Percentiles rank a stretch among this genome's conserved stretches.
phyloP scores from a whole-genome alignment of 1,139 yeast species.

The Candida sanyaensis region DNA sequence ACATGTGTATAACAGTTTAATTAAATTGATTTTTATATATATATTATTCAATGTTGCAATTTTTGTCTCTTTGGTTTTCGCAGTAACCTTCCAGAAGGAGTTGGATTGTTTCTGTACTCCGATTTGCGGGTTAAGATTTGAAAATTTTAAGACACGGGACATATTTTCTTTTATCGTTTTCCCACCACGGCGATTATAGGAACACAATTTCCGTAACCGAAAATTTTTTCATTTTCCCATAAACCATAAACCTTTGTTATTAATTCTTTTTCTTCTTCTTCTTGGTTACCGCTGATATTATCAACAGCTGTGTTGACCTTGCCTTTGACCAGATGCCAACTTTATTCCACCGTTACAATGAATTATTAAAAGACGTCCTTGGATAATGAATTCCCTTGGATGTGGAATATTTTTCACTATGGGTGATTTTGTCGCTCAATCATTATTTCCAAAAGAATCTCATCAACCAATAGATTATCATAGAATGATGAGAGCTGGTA shows the following conservation, averaged over 20 bases:
- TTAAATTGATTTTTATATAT: too few species aligned
- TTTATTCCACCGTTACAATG: constrained; percentile 40
- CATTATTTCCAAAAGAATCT: constrained; percentile 38
- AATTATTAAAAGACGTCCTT: constrained; percentile 49
- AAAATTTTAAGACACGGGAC: not conserved
- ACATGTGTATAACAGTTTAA: too few species aligned
- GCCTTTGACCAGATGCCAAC: constrained; percentile 14
- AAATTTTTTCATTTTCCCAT: not conserved
- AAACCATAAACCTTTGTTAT: not conserved
- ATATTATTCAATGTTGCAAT: too few species aligned
- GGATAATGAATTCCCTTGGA: constrained; percentile 53
- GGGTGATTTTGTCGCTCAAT: constrained; percentile 78
- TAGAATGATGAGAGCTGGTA: constrained; percentile 65
- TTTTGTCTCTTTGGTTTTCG: not conserved
- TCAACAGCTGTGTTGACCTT: not conserved
- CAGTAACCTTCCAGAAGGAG: not conserved
- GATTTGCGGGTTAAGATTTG: not conserved
- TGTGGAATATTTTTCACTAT: constrained; percentile 67
- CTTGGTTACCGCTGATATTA: not conserved
- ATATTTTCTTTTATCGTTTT: not conserved
- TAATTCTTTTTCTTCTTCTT: not conserved
- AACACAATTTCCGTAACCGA: not conserved
- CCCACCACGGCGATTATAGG: not conserved
- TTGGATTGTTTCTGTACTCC: not conserved
- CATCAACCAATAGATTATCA: not conserved